Percentiles rank a stretch among this genome's conserved stretches.
These are phyloP conservation scores for Pseudogymnoascus sp. DNA, from an alignment of 2,329 filamentous ascomycete genomes.

Conservation along the genomic window DNA sequence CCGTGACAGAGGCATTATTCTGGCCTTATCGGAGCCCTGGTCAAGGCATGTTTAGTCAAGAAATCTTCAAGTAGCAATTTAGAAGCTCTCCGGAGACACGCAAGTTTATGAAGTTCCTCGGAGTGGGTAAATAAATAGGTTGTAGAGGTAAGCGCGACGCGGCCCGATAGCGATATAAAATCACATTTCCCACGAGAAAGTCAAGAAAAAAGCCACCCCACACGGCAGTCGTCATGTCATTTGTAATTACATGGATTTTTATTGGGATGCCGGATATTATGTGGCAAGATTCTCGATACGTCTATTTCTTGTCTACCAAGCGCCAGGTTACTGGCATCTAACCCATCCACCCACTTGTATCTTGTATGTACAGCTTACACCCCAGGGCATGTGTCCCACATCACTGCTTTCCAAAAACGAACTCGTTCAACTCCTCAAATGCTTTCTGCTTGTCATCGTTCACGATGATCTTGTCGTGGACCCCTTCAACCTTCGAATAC, in stretches of 20 bases:
- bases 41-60: background rate
- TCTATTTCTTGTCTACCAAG: conserved; percentile 1
- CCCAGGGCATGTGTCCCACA: background rate
- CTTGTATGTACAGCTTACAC: background rate
- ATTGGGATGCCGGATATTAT: background rate
- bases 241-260: background rate
- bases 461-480: conserved; percentile 57
- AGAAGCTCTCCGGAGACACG: background rate
- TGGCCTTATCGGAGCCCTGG: conserved; percentile 29
- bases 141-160: conserved; percentile 1
- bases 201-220: background rate
- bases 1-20: conserved; percentile 31
- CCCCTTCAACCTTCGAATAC: conserved; percentile 59
- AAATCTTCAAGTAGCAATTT: background rate
- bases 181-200: background rate
- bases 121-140: background rate
- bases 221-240: background rate
- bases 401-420: conserved; percentile 32
- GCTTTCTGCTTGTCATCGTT: conserved; percentile 57
- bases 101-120: background rate
- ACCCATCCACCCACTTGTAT: background rate
- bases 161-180: background rate
- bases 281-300: background rate
- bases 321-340: background rate
- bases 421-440: conserved; percentile 45